phyloP scores from a whole-genome alignment of 805 yeast genomes.

The Blastobotrys americana region DNA sequence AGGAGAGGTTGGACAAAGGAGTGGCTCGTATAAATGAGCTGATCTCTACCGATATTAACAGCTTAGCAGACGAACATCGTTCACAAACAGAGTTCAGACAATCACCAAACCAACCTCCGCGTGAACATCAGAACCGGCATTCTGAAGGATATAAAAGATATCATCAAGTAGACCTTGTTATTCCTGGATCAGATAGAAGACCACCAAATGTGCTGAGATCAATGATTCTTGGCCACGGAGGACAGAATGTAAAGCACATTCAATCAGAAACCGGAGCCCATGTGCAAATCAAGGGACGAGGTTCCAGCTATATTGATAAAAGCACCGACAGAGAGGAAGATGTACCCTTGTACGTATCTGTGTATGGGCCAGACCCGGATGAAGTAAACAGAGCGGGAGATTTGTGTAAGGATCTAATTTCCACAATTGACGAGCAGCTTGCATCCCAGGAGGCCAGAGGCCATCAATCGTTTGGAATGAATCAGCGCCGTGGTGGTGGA shows the following conservation, averaged over 20 bases:
- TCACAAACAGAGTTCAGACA: too few relatives aligned
- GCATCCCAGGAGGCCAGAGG: not conserved
- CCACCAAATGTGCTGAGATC: slow-evolving; percentile 21
- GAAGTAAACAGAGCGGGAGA: slow-evolving; percentile 23
- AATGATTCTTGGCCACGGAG: slow-evolving; percentile 31
- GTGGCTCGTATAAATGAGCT: slow-evolving; percentile 54
- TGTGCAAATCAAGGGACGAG: slow-evolving; percentile 32
- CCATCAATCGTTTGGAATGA: not conserved
- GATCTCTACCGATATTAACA: slow-evolving; percentile 25
- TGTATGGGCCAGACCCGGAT: slow-evolving; percentile 23
- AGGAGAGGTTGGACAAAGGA: slow-evolving; percentile 47
- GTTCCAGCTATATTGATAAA: slow-evolving; percentile 31
- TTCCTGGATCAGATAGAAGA: slow-evolving; percentile 20
- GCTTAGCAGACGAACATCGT: slow-evolving; percentile 25
- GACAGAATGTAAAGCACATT: slow-evolving; percentile 33
- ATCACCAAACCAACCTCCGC: not conserved
- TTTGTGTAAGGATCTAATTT: slow-evolving; percentile 24
- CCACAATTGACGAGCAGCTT: slow-evolving; percentile 23
- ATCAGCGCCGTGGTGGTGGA: not conserved
- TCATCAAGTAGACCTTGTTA: not conserved
- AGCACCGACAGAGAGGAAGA: slow-evolving; percentile 28
- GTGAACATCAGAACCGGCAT: not conserved
- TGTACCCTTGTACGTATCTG: slow-evolving; percentile 27
- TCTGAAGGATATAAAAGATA: not conserved
- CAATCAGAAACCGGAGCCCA: slow-evolving; percentile 27